Percentiles rank a stretch among this genome's conserved stretches.
phyloP scores from a whole-genome alignment of 208 protist genomes.

The Angomonas ambiguus region DNA sequence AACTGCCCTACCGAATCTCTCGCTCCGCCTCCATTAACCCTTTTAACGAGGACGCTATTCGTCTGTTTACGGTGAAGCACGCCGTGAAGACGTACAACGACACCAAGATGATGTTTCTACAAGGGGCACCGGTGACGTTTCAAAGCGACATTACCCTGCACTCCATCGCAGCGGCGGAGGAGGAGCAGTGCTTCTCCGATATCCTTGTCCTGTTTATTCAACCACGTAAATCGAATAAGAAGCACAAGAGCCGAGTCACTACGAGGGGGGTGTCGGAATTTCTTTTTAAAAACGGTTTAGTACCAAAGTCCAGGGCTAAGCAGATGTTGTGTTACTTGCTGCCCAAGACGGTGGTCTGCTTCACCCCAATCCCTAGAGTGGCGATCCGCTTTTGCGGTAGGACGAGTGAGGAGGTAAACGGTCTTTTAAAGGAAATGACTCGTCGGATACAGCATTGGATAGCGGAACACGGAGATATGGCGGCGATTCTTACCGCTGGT shows the following conservation, averaged over 20 bases:
- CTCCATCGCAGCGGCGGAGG: neutral
- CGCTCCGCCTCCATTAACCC: conserved; percentile 59
- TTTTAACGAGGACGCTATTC: conserved; percentile 45
- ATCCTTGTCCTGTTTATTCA: conserved; percentile 1
- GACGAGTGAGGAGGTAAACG: neutral
- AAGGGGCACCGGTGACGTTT: conserved; percentile 41
- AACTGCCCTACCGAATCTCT: conserved; percentile 54
- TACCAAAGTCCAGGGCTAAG: neutral
- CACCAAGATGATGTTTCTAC: conserved; percentile 58
- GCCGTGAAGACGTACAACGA: conserved; percentile 67
- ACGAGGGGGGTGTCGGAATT: neutral
- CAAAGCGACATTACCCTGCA: conserved; percentile 29
- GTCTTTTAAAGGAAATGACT: neutral
- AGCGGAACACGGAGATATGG: neutral
- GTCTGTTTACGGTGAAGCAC: conserved; percentile 58
- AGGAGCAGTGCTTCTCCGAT: conserved; percentile 3
- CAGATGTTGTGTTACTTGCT: neutral
- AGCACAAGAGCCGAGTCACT: neutral
- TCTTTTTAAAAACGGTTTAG: neutral
- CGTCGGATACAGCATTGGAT: neutral
- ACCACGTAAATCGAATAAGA: neutral
- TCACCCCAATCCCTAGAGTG: neutral
- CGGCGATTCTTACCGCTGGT: neutral
- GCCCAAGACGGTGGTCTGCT: neutral
- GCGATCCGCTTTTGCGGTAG: neutral